Percentiles rank a stretch among this genome's conserved stretches.
Conservation (phyloP, 1,284 basidiomycete species). For the Phylloporus gajari region DNA sequence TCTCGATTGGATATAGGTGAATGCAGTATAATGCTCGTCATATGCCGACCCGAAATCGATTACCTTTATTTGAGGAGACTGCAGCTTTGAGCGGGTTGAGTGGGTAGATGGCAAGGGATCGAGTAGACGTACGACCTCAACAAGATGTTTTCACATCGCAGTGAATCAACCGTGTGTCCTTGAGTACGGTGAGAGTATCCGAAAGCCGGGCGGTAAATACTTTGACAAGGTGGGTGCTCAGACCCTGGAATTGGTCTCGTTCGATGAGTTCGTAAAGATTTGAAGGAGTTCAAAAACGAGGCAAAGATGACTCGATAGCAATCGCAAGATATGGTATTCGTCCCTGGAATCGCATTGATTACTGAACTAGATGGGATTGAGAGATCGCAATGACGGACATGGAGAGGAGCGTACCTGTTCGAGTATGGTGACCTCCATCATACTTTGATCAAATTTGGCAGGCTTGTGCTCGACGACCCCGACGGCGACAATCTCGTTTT, state of each 20-base stretch:
- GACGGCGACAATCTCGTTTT: slow-evolving; percentile 97
- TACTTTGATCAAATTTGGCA: slow-evolving; percentile 98
- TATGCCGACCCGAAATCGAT: slow-evolving; percentile 99
- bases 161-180: slow-evolving; percentile 95
- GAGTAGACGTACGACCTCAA: slow-evolving; percentile 82
- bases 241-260: slow-evolving; percentile 98
- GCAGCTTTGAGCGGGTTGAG: slow-evolving; percentile 66
- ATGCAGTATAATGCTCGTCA: slow-evolving; percentile 98
- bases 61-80: slow-evolving; percentile 98
- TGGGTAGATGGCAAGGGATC: not conserved
- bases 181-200: slow-evolving; percentile 91
- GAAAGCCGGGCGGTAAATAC: slow-evolving; percentile 97
- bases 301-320: slow-evolving; percentile 94
- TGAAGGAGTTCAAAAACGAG: slow-evolving; percentile 98
- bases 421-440: slow-evolving; percentile 99
- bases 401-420: slow-evolving; percentile 76
- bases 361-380: slow-evolving; percentile 72
- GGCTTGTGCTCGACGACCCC: slow-evolving; percentile 99
- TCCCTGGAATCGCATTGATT: slow-evolving; percentile 92
- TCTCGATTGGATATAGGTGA: slow-evolving; percentile 99
- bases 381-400: not conserved
- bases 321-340: slow-evolving; percentile 95
- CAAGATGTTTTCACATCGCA: slow-evolving; percentile 98
- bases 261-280: slow-evolving; percentile 99
- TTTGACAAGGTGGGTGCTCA: slow-evolving; percentile 96